Evolutionary conservation across 2,329 filamentous ascomycete species (phyloP).

Genomic region (Cadophora luteo-olivacea): DNA sequence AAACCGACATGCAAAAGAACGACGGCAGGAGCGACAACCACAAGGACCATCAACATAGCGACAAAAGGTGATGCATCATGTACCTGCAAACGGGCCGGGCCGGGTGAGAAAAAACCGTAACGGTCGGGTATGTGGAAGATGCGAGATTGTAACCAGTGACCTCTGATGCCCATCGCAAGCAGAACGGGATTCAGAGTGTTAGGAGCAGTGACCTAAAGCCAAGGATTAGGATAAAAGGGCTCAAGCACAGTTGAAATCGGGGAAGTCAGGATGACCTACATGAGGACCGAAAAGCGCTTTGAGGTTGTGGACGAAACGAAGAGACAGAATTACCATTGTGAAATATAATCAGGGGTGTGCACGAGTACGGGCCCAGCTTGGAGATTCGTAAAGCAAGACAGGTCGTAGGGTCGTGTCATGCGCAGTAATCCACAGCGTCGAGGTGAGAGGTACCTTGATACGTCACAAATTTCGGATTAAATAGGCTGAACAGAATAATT

Average conservation of each 20-base stretch:
- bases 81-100: constrained; percentile 23
- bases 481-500: too few relatives aligned
- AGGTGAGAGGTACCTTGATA: not conserved
- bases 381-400: constrained; percentile 10
- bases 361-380: constrained; percentile 4
- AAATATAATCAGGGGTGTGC: constrained; percentile 9
- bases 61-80: constrained; percentile 23
- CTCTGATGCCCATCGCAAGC: constrained; percentile 23
- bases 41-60: constrained; percentile 22
- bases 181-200: constrained; percentile 25
- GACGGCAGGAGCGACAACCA: constrained; percentile 19
- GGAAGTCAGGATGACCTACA: not conserved
- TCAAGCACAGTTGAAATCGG: constrained; percentile 6
- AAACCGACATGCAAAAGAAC: constrained; percentile 20
- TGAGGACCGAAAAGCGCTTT: too few relatives aligned
- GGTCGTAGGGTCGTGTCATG: constrained; percentile 4
- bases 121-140: constrained; percentile 26
- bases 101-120: constrained; percentile 24
- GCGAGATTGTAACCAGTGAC: constrained; percentile 25
- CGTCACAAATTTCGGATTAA: too few relatives aligned
- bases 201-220: constrained; percentile 18
- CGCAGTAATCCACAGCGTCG: constrained; percentile 5
- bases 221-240: constrained; percentile 1
- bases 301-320: too few relatives aligned
- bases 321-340: not conserved